A percentile compares a stretch with the other conserved stretches of the same genome.
Evolutionary conservation across 1,139 yeast genomes (phyloP).

Genomic region (Kodamaea suecica): DNA sequence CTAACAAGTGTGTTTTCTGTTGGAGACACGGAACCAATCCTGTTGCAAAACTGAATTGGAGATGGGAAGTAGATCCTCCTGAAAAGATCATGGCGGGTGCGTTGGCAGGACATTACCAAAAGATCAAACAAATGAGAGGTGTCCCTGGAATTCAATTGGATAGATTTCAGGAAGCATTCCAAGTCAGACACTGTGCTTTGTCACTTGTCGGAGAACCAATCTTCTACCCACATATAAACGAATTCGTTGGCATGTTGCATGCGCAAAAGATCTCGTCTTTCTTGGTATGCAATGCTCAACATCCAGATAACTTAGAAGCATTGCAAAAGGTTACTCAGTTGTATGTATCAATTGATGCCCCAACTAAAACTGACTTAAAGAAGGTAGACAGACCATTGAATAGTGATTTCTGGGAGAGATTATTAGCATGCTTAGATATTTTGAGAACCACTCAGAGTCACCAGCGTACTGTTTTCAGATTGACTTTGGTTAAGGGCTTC

Average conservation of each 20-base stretch:
- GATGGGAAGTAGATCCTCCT: constrained; percentile 94
- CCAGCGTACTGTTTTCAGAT: constrained; percentile 88
- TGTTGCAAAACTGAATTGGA: constrained; percentile 87
- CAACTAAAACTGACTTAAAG: constrained; percentile 74
- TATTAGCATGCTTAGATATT: constrained; percentile 76
- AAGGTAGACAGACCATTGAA: constrained; percentile 85
- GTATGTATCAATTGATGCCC: constrained; percentile 91
- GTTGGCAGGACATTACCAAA: constrained; percentile 80
- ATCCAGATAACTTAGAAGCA: constrained; percentile 74
- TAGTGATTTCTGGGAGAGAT: constrained; percentile 90
- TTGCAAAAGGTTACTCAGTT: constrained; percentile 81
- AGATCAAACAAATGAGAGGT: constrained; percentile 91
- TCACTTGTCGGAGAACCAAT: constrained; percentile 94
- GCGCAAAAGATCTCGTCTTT: constrained; percentile 77
- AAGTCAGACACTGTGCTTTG: constrained; percentile 85
- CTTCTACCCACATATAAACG: constrained; percentile 86
- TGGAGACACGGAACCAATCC: constrained; percentile 99
- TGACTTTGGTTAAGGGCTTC: constrained; percentile 89
- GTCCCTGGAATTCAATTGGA: constrained; percentile 93
- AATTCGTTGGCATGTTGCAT: constrained; percentile 77
- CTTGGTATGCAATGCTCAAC: constrained; percentile 93
- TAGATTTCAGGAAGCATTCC: constrained; percentile 85
- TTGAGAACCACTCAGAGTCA: constrained; percentile 66
- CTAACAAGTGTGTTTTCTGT: constrained; percentile 93
- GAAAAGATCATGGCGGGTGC: constrained; percentile 84